Base-by-base conservation (phyloP, 257 asterid genomes). In the Fraxinus anomala region DNA sequence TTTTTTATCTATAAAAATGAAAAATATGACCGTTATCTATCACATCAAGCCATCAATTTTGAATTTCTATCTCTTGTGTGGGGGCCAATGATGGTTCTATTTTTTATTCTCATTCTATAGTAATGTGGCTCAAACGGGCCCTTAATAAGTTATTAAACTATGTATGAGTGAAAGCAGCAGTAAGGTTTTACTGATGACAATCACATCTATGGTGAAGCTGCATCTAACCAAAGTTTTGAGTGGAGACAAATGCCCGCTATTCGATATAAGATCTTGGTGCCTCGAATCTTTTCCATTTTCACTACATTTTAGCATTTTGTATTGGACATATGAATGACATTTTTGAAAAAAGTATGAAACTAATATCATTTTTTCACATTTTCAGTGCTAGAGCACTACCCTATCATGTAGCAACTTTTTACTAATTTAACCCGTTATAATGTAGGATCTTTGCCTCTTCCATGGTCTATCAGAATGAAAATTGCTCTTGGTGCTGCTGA, bases 391-490 rank as follows among this genome's bases (percentile, higher is more conserved):
- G 30, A 31, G 10, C 17, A 21, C 49, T 19, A 23, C 36, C 3
- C 3, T 31, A 31, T 31, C n/a, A 6, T 4, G 30, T 10, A 63
- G 65, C 47, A 17, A 31, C 59, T 31, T 39, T 14, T 21, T 34
- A 47, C 51, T 78, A 68, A 82, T 69, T 69, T 73, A 51, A 37
- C n/a, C 70, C 5, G 54, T 69, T 77, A 51, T 76, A 2, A 33
- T 10, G 68, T 83, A 89, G 92, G 92, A 82, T 86, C 92, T 37
- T 70, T 87, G 76, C 92, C 92, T 54, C 91, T 89, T 78, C 92
- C 91, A 0, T 89, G 92, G 92, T 85, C 89, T 42, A 82, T 89
- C 74, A 84, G 92, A 85, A 87, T 89, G 92, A 89, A 89, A 79
- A 85, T 89, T 54, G 92, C 91, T 73, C 70, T 89, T 23, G 91